Evolutionary conservation across 2,329 filamentous ascomycete species (phyloP).

Genomic region (Cercospora citrullina): DNA sequence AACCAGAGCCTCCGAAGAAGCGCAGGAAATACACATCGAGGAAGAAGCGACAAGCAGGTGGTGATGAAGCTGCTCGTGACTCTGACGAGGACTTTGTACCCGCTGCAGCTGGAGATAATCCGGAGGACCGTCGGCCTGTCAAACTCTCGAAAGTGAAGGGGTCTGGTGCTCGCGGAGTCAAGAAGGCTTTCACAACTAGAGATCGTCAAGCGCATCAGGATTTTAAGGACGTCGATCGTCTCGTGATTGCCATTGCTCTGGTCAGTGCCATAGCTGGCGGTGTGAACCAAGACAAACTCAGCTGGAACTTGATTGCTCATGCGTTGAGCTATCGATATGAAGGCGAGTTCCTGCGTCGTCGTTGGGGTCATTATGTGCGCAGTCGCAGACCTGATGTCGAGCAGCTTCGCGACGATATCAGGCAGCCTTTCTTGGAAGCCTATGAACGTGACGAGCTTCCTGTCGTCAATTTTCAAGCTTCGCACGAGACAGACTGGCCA

Average conservation of each 20-base stretch:
- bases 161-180: constrained; percentile 7
- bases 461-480: constrained; percentile 62
- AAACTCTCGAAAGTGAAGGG: constrained; percentile 8
- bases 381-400: constrained; percentile 37
- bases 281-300: constrained; percentile 37
- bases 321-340: constrained; percentile 42
- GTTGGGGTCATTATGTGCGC: constrained; percentile 39
- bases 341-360: constrained; percentile 41
- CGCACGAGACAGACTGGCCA: constrained; percentile 68
- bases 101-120: constrained; percentile 1
- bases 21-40: constrained; percentile 14
- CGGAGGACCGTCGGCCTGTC: not conserved
- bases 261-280: constrained; percentile 40
- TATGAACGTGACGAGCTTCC: constrained; percentile 64
- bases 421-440: constrained; percentile 63
- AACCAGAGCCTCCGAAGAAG: constrained; percentile 11
- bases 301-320: constrained; percentile 47
- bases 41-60: constrained; percentile 15
- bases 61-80: constrained; percentile 6
- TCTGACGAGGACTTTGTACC: constrained; percentile 21
- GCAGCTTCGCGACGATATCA: constrained; percentile 63
- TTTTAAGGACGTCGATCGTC: constrained; percentile 36
- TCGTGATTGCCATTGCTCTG: constrained; percentile 38
- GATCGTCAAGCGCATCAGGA: constrained; percentile 24
- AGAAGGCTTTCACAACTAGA: constrained; percentile 18